phyloP scores from a whole-genome alignment of 257 asterid genomes.

The Phtheirospermum japonicum region DNA sequence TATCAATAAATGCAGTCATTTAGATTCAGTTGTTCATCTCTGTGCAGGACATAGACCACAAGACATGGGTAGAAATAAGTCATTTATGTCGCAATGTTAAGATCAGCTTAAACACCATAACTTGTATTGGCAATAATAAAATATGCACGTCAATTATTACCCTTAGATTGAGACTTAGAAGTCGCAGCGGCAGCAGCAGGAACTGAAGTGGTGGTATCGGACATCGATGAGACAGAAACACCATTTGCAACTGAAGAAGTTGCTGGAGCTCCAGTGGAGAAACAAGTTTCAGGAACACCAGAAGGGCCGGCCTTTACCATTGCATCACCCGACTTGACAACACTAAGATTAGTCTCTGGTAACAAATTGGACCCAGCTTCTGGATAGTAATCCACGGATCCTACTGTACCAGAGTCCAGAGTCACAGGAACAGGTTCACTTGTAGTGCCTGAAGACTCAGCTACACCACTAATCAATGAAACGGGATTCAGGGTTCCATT shows the following conservation, averaged over 20 bases:
- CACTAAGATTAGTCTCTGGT: conserved; percentile 28
- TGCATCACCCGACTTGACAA: conserved; percentile 29
- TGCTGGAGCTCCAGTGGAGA: conserved; percentile 32
- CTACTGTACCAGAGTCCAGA: conserved; percentile 32
- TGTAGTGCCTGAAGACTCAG: conserved; percentile 39
- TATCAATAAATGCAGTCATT: background rate
- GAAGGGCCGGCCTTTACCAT: conserved; percentile 21
- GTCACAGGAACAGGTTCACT: conserved; percentile 33
- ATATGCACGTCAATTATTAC: conserved; percentile 35
- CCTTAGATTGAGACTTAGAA: conserved; percentile 63
- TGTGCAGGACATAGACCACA: conserved; percentile 10
- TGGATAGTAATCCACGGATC: conserved; percentile 30
- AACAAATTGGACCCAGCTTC: conserved; percentile 36
- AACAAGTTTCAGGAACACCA: conserved; percentile 35
- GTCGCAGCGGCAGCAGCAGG: conserved; percentile 41
- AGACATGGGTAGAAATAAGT: background rate
- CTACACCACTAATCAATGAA: conserved; percentile 31
- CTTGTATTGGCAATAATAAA: conserved; percentile 6
- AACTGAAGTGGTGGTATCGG: conserved; percentile 30
- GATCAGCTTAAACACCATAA: conserved; percentile 13
- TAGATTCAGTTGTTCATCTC: background rate
- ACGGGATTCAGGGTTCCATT: conserved; percentile 42
- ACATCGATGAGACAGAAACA: conserved; percentile 40
- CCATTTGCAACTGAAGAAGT: conserved; percentile 29
- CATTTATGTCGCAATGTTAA: background rate